These are phyloP conservation scores for Phylloporus scabripes DNA, from an alignment of 768 basidiomycete genomes.

Conservation along the genomic window DNA sequence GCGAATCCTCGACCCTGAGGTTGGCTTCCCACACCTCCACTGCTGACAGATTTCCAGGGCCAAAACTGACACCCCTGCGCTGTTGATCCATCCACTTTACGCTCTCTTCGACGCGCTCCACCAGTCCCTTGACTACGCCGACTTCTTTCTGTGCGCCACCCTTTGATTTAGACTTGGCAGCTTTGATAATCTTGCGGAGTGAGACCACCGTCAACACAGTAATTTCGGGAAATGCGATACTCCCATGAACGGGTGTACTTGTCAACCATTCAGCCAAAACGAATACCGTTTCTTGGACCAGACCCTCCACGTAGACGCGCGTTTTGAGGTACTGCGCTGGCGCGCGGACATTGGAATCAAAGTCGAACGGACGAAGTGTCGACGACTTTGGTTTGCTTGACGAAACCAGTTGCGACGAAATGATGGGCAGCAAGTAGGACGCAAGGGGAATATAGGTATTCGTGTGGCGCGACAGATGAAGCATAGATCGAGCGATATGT, in stretches of 20 bases:
- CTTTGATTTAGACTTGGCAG: conserved; percentile 37
- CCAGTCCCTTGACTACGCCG: conserved; percentile 60
- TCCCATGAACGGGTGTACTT: conserved; percentile 63
- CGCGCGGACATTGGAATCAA: conserved; percentile 80
- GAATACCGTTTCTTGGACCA: conserved; percentile 78
- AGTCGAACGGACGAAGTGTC: conserved; percentile 83
- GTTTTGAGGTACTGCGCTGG: conserved; percentile 89
- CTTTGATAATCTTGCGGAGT: conserved; percentile 71
- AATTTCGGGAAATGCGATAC: conserved; percentile 92
- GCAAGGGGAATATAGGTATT: conserved; percentile 82
- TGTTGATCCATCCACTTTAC: conserved; percentile 69
- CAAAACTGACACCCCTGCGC: conserved; percentile 66
- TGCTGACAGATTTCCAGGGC: conserved; percentile 62
- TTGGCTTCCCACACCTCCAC: conserved; percentile 70
- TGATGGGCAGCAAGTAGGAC: conserved; percentile 80
- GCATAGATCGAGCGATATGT: conserved; percentile 82
- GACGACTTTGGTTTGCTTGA: conserved; percentile 74
- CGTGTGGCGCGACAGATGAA: conserved; percentile 80
- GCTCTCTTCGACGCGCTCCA: conserved; percentile 87
- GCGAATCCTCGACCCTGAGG: conserved; percentile 60
- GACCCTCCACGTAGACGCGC: conserved; percentile 73
- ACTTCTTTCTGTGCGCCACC: conserved; percentile 48
- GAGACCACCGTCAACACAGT: conserved; percentile 70
- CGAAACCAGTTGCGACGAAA: conserved; percentile 65
- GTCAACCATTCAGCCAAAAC: conserved; percentile 80